phyloP scores from a whole-genome alignment of 2,329 filamentous ascomycete species.

The Neopestalotiopsis sp. region DNA sequence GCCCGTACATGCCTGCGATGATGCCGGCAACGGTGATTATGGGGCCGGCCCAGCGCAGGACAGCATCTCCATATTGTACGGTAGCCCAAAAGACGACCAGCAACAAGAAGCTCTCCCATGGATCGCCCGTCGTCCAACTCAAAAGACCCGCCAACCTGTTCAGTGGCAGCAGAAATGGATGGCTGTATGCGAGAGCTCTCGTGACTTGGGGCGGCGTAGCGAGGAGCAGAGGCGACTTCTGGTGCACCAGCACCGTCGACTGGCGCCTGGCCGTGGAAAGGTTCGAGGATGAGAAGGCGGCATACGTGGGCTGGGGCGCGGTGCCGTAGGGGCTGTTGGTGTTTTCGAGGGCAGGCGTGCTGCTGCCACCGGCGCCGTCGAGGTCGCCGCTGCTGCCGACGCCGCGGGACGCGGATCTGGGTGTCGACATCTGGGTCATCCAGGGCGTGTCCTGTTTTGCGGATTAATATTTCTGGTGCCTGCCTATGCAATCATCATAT shows the following conservation, averaged over 20 bases:
- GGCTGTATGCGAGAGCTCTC: conserved; percentile 90
- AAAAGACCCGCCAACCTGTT: conserved; percentile 85
- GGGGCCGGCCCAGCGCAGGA: conserved; percentile 84
- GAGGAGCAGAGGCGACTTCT: conserved; percentile 91
- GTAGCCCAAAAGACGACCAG: conserved; percentile 85
- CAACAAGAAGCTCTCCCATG: conserved; percentile 96
- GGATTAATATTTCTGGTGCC: neutral
- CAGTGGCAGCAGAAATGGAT: conserved; percentile 88
- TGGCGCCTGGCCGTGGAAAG: conserved; percentile 79
- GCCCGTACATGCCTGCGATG: conserved; percentile 90
- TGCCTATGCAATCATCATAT: conserved; percentile 5
- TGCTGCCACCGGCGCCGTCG: conserved; percentile 30
- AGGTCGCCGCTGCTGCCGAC: conserved; percentile 37
- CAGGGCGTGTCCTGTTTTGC: conserved; percentile 53
- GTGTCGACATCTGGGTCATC: conserved; percentile 59
- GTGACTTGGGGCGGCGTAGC: conserved; percentile 96
- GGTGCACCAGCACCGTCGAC: conserved; percentile 92
- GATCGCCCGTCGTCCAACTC: conserved; percentile 92
- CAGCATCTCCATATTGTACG: conserved; percentile 82
- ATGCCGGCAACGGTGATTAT: conserved; percentile 79
- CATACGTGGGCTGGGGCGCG: conserved; percentile 71
- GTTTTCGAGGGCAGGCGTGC: conserved; percentile 35
- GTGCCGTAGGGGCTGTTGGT: conserved; percentile 42
- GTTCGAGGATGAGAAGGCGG: conserved; percentile 86
- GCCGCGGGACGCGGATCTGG: conserved; percentile 45